Base-by-base conservation (phyloP, 2,329 filamentous ascomycete genomes). In the Metarhizium robertsii region DNA sequence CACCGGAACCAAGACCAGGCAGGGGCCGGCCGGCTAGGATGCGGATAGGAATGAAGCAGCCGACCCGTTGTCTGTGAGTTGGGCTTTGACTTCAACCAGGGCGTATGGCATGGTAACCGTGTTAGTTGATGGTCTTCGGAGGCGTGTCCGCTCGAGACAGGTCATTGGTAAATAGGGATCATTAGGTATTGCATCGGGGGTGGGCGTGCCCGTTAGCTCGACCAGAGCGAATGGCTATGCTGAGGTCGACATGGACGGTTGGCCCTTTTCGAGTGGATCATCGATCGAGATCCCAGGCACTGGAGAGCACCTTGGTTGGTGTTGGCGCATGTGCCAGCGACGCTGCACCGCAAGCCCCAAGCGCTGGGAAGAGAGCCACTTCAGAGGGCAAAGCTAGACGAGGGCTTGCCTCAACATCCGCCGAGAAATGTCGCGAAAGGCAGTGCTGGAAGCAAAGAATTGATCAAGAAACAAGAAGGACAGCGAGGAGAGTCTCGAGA, bases 271-370 rank as follows among this genome's bases (percentile, higher is more conserved):
- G 18, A 53, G 52, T 48, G 52, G 52, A 48, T 48, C 18, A 18
- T 38, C 43, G 52, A 53, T 53, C 45, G 52, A 53, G 52, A 53
- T 53, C 45, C 43, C 52, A 48, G 52, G 43, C 43, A 53, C 42
- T 38, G 43, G 18, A 46, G 43, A 20, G 20, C 20, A 20, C 20
- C 2, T 6, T 25, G 43, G 43, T 20, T 20, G 45, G 11, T 48
- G 45, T 11, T 16, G 6, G 10, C 20, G 42, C 42, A 18, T 45
- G 42, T 16, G 42, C 42, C n/a, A 14, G 6, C 18, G 42, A 42
- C 16, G 40, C 40, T 16, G 14, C 13, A 42, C 18, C 40, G 6
- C 32, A 34, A 34, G 40, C 40, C n/a, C 40, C 40, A 42, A 13
- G 40, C 14, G 11, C n/a, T 7, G 40, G 14, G 40, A 14, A 16